phyloP scores from a whole-genome alignment of 1,284 basidiomycete genomes.

The Taiwanofungus camphoratus region DNA sequence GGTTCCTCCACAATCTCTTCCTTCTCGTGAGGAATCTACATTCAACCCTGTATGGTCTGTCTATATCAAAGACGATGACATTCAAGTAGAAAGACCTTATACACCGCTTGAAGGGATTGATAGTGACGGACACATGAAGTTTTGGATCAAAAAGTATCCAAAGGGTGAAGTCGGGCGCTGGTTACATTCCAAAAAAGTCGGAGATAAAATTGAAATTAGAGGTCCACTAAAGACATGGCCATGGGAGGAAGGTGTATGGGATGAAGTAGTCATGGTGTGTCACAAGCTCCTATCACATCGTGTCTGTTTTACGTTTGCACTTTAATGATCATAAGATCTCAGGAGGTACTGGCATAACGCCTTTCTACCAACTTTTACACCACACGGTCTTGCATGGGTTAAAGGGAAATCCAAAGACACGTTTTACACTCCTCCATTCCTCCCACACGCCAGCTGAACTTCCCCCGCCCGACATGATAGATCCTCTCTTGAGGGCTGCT shows the following conservation, averaged over 20 bases:
- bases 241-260: slow-evolving; percentile 60
- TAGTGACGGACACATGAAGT: slow-evolving; percentile 51
- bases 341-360: slow-evolving; percentile 79
- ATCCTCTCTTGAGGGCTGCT: slow-evolving; percentile 43
- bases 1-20: slow-evolving; percentile 42
- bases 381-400: slow-evolving; percentile 34
- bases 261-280: slow-evolving; percentile 74
- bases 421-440: slow-evolving; percentile 67
- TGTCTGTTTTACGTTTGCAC: background rate
- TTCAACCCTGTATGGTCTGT: slow-evolving; percentile 64
- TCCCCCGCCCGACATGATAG: slow-evolving; percentile 56
- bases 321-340: slow-evolving; percentile 49
- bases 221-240: slow-evolving; percentile 72
- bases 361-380: slow-evolving; percentile 63
- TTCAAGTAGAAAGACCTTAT: slow-evolving; percentile 84
- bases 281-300: background rate
- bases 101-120: slow-evolving; percentile 73
- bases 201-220: slow-evolving; percentile 69
- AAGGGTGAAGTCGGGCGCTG: slow-evolving; percentile 79
- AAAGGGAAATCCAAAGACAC: slow-evolving; percentile 36
- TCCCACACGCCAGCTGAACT: slow-evolving; percentile 55
- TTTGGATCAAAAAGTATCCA: slow-evolving; percentile 77
- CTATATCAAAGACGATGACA: slow-evolving; percentile 80
- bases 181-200: slow-evolving; percentile 64
- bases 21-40: slow-evolving; percentile 18